These are phyloP conservation scores for Trichoderma cornu-damae DNA, from an alignment of 2,329 filamentous ascomycete species.

Conservation along the genomic window DNA sequence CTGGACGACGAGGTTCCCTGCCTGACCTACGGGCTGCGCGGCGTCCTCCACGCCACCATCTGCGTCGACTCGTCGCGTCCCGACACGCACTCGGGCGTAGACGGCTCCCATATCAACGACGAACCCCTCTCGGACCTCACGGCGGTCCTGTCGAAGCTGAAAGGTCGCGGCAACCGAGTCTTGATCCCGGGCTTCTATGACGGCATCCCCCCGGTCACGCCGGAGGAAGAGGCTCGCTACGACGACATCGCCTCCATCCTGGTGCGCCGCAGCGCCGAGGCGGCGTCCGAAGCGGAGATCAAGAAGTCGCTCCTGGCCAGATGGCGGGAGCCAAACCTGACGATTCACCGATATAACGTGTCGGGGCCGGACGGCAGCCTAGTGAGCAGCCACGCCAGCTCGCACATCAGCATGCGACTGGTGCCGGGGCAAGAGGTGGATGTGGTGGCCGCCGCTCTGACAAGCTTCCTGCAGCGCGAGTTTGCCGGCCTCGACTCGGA, in stretches of 20 bases:
- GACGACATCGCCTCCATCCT: slow-evolving; percentile 77
- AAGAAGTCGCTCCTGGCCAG: slow-evolving; percentile 83
- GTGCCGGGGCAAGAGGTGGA: slow-evolving; percentile 90
- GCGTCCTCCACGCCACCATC: slow-evolving; percentile 88
- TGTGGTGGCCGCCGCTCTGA: slow-evolving; percentile 64
- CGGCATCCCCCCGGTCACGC: slow-evolving; percentile 67
- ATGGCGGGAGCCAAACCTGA: slow-evolving; percentile 93
- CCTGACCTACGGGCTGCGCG: slow-evolving; percentile 87
- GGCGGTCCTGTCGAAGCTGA: slow-evolving; percentile 72
- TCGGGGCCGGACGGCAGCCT: slow-evolving; percentile 89
- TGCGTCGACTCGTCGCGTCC: slow-evolving; percentile 80
- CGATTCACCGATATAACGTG: slow-evolving; percentile 87
- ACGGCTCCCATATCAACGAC: slow-evolving; percentile 83
- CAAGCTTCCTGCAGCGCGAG: slow-evolving; percentile 60
- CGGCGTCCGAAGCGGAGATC: slow-evolving; percentile 59
- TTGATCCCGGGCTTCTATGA: slow-evolving; percentile 88
- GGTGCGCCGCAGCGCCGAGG: slow-evolving; percentile 62
- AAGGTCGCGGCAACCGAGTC: slow-evolving; percentile 73
- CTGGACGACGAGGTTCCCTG: slow-evolving; percentile 93
- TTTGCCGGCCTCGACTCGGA: slow-evolving; percentile 72
- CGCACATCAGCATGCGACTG: slow-evolving; percentile 81
- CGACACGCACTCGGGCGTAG: slow-evolving; percentile 93
- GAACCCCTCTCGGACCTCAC: slow-evolving; percentile 92
- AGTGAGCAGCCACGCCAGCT: slow-evolving; percentile 83
- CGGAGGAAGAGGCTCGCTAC: slow-evolving; percentile 74